phyloP scores from a whole-genome alignment of 495 filamentous ascomycete genomes.

The Aspergillus diversus region DNA sequence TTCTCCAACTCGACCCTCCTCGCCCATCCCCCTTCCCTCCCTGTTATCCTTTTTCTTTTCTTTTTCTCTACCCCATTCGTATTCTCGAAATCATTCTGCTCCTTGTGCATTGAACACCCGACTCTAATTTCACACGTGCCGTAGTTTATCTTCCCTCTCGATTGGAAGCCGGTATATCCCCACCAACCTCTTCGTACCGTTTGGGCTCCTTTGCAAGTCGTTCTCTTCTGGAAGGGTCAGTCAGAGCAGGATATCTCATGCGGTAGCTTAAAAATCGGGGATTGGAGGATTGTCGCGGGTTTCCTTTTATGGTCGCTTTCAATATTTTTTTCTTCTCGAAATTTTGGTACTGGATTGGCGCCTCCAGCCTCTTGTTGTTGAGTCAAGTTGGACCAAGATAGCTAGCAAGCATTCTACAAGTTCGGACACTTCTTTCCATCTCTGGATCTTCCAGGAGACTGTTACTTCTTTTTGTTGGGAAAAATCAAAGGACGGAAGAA shows the following conservation, averaged over 20 bases:
- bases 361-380: conserved; percentile 40
- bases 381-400: conserved; percentile 50
- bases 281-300: conserved; percentile 31
- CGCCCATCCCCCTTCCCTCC: conserved; percentile 8
- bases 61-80: conserved; percentile 14
- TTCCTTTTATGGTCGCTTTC: conserved; percentile 24
- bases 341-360: conserved; percentile 28
- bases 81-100: conserved; percentile 10
- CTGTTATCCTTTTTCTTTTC: conserved; percentile 17
- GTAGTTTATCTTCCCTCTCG: conserved; percentile 20
- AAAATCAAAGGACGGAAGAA: conserved; percentile 38
- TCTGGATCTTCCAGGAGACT: conserved; percentile 41
- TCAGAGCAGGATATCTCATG: conserved; percentile 26
- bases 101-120: conserved; percentile 1
- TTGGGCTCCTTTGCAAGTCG: conserved; percentile 23
- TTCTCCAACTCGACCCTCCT: conserved; percentile 8
- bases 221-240: conserved; percentile 28
- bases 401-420: conserved; percentile 59
- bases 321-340: conserved; percentile 20
- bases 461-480: conserved; percentile 20
- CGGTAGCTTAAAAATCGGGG: conserved; percentile 27
- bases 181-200: conserved; percentile 12
- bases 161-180: conserved; percentile 17
- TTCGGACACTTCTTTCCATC: conserved; percentile 49
- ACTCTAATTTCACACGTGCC: conserved; percentile 15